phyloP scores from a whole-genome alignment of 2,329 filamentous ascomycete genomes.

The Microcyclospora tardicrescens region DNA sequence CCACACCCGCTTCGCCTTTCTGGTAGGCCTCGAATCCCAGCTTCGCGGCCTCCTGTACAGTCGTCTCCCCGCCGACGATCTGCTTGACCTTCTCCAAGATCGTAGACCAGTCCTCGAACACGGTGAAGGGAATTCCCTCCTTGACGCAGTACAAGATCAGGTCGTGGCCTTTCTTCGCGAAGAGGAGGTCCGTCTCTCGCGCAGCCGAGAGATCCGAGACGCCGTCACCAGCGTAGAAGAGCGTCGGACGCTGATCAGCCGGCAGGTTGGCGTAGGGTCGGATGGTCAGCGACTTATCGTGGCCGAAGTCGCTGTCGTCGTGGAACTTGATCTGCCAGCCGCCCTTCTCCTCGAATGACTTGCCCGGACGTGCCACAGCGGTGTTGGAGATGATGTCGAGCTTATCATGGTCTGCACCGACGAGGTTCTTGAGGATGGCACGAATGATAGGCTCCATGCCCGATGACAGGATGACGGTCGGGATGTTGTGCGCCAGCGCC shows the following conservation, averaged over 20 bases:
- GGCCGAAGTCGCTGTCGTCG: constrained; percentile 82
- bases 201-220: constrained; percentile 88
- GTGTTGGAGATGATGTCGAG: constrained; percentile 88
- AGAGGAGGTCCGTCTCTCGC: constrained; percentile 81
- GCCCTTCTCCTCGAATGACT: constrained; percentile 62
- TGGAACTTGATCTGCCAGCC: constrained; percentile 85
- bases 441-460: constrained; percentile 90
- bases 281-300: constrained; percentile 90
- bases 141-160: constrained; percentile 76
- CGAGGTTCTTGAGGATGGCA: constrained; percentile 63
- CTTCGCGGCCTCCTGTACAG: constrained; percentile 55
- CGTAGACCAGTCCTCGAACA: constrained; percentile 71
- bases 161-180: constrained; percentile 84
- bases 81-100: constrained; percentile 66
- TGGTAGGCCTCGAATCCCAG: constrained; percentile 37
- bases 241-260: constrained; percentile 53
- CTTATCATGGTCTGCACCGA: constrained; percentile 65
- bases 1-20: constrained; percentile 8
- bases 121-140: constrained; percentile 73
- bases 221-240: constrained; percentile 93
- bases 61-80: constrained; percentile 60
- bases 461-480: constrained; percentile 79
- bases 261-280: constrained; percentile 70
- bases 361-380: constrained; percentile 52
- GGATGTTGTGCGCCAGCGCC: constrained; percentile 68